These are phyloP conservation scores for Zelopaecilomyces penicillatus DNA, from an alignment of 2,329 filamentous ascomycete species.

Conservation along the genomic window DNA sequence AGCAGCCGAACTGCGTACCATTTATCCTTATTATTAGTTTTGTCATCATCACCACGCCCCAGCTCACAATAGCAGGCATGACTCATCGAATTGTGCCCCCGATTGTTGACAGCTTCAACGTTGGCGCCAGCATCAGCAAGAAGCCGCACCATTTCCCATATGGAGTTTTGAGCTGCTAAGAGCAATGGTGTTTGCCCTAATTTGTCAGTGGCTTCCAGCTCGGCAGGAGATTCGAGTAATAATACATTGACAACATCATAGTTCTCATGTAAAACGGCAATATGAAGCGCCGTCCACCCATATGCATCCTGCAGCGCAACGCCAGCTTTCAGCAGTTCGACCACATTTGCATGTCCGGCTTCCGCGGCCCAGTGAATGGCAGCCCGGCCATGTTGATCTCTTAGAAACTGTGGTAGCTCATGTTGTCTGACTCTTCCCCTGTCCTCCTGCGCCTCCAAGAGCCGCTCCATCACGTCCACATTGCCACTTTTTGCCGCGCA, in stretches of 20 bases:
- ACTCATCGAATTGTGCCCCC: no score
- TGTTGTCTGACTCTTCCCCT: no score
- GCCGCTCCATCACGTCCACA: background rate
- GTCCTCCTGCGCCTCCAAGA: no score
- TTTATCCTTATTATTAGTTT: no score
- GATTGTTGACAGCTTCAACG: no score
- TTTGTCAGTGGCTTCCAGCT: background rate
- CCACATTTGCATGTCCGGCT: background rate
- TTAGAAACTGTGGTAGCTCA: no score
- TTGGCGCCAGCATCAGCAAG: background rate
- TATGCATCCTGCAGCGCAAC: background rate
- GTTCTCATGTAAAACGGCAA: background rate
- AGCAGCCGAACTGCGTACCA: no score
- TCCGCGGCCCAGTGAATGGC: constrained; percentile 5
- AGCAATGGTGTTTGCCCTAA: background rate
- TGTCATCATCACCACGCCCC: no score
- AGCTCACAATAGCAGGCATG: no score
- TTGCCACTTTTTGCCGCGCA: background rate
- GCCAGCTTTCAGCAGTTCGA: background rate
- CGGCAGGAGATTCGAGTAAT: background rate
- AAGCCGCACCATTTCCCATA: background rate
- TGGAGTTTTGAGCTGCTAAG: no score
- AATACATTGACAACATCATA: background rate
- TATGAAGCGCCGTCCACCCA: constrained; percentile 1
- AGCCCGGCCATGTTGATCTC: background rate